Conservation (phyloP, 2,329 filamentous ascomycete species). For the Aureobasidium sp. region DNA sequence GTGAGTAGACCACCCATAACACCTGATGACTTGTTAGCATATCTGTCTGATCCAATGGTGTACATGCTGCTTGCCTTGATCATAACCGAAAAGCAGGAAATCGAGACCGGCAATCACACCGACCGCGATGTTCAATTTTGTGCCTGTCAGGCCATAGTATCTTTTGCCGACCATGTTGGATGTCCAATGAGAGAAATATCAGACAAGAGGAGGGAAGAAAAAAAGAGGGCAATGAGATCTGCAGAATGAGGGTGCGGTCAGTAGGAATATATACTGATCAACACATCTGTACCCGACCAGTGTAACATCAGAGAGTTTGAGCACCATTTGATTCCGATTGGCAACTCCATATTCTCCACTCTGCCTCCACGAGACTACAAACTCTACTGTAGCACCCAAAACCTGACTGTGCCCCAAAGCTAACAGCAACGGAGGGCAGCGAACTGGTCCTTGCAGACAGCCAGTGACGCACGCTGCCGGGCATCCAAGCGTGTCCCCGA, state of each 20-base stretch:
- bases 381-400: background rate
- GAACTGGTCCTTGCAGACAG: background rate
- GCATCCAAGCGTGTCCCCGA: background rate
- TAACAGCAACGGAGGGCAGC: background rate
- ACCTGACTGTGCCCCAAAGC: background rate
- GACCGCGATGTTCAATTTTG: slow-evolving; percentile 33
- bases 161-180: slow-evolving; percentile 13
- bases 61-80: slow-evolving; percentile 15
- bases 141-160: slow-evolving; percentile 34
- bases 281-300: background rate
- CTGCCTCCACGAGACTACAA: background rate
- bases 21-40: slow-evolving; percentile 19
- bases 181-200: background rate
- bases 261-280: background rate
- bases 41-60: background rate
- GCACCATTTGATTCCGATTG: background rate
- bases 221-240: background rate
- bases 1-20: slow-evolving; percentile 37
- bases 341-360: background rate
- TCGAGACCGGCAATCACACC: slow-evolving; percentile 36
- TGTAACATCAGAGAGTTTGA: background rate
- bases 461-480: background rate
- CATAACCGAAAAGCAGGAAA: slow-evolving; percentile 31
- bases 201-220: background rate
- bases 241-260: background rate